Conservation (phyloP, 2,329 filamentous ascomycete species). For the Diaporthe velutina region DNA sequence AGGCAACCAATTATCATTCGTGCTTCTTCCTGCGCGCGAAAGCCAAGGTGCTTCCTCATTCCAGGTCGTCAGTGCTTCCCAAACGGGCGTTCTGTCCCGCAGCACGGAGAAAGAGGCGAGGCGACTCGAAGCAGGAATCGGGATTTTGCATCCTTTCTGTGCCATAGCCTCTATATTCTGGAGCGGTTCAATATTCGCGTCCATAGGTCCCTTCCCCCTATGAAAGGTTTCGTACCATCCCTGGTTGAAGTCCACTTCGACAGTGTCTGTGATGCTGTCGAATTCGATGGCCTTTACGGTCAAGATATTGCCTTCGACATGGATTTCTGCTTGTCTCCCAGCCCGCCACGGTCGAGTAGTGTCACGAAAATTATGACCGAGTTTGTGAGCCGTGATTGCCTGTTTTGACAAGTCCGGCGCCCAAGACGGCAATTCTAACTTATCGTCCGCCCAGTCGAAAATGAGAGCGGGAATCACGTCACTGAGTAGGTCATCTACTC, state of each 20-base stretch:
- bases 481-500: not conserved
- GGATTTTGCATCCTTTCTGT: not conserved
- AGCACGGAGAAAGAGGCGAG: not conserved
- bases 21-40: not conserved
- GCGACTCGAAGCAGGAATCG: not conserved
- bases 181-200: constrained; percentile 1
- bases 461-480: not conserved
- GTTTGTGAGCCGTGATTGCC: not conserved
- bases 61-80: not conserved
- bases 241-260: not conserved
- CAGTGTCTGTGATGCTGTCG: not conserved
- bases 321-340: not conserved
- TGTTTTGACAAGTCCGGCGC: not conserved
- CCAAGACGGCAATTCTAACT: not conserved
- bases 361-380: not conserved
- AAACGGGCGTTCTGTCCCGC: not conserved
- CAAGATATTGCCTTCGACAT: not conserved
- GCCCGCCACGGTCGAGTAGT: not conserved
- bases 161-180: not conserved
- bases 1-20: not conserved
- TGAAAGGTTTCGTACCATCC: not conserved
- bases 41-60: not conserved
- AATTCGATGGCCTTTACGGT: not conserved
- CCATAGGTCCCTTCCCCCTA: not conserved
- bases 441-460: not conserved